Conservation (phyloP, 2,329 filamentous ascomycete species). For the Cryphonectria naterciae region DNA sequence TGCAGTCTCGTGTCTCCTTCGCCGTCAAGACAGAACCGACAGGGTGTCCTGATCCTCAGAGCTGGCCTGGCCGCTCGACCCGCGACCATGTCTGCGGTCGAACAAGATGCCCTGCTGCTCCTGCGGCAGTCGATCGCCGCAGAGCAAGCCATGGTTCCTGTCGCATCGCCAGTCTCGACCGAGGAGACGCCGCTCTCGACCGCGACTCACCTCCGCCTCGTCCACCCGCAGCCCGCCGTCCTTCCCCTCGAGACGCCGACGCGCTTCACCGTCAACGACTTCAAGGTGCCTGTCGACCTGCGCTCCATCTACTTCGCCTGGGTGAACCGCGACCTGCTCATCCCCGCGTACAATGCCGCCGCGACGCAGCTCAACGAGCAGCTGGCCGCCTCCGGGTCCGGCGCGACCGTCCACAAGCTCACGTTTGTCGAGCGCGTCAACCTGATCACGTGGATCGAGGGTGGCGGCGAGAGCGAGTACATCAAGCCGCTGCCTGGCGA, state of each 20-base stretch:
- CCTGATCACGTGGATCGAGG: slow-evolving; percentile 90
- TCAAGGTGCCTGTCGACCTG: slow-evolving; percentile 74
- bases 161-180: slow-evolving; percentile 68
- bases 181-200: slow-evolving; percentile 69
- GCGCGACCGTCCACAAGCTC: slow-evolving; percentile 79
- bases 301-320: slow-evolving; percentile 96
- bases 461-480: slow-evolving; percentile 87
- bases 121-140: slow-evolving; percentile 82
- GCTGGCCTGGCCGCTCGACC: neutral
- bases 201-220: slow-evolving; percentile 81
- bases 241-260: slow-evolving; percentile 75
- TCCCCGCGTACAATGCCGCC: slow-evolving; percentile 88
- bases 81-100: slow-evolving; percentile 58
- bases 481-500: slow-evolving; percentile 82
- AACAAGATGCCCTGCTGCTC: slow-evolving; percentile 79
- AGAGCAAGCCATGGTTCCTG: slow-evolving; percentile 71
- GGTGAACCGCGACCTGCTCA: slow-evolving; percentile 87
- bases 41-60: neutral
- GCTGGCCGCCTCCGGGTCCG: slow-evolving; percentile 54
- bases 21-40: neutral
- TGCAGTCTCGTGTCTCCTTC: neutral
- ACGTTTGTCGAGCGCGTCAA: slow-evolving; percentile 91
- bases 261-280: slow-evolving; percentile 77
- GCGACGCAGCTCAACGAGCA: slow-evolving; percentile 81
- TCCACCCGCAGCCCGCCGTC: slow-evolving; percentile 60